Evolutionary conservation across 305 asterid species (phyloP), one percentile per base, ranked within the genome.

Genomic region (Euphrasia arctica): DNA sequence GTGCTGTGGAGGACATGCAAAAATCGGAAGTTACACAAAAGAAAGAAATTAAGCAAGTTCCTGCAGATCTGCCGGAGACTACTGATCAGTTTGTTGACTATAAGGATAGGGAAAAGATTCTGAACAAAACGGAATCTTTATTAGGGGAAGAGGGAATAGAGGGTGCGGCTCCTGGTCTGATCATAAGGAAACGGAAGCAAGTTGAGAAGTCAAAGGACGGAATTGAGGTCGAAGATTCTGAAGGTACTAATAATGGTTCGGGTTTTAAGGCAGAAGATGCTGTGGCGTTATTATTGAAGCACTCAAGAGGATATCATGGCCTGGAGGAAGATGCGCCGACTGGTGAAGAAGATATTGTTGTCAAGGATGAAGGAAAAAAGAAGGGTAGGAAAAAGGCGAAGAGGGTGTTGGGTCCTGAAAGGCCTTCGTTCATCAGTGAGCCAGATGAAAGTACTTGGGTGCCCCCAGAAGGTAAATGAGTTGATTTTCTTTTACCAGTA

Each of bases 131-230:
- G 29, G 82, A 79, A 56, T 43, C 60, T 49, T 55, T 77, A 47
- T 66, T 65, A 47, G 79, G 45, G 49, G 73, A 65, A 15, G 67
- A 66, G 34, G 87, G 74, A 65, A 71, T 92, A 72, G 99, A 90
- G 80, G 83, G 72, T 70, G 99, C 97, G 14, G 95, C 94, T 65
- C 97, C 99, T 27, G 99, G 99, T 74, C 81, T 93, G 28, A 85
- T 87, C 50, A 83, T 93, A 70, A 83, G 99, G 85, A 93, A 86
- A 75, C 83, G 99, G 50, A 93, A 90, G 83, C 83, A 77, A 63
- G 85, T 77, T 18, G 86, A 68, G n/a, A 75, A 77, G 66, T 41
- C 82, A 48, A 74, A 71, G 39, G 76, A 28, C 0, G 29, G 6
- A 2, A 60, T 51, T 54, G 92, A 84, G 63, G 71, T 22, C 47